Evolutionary conservation across 2,329 filamentous ascomycete species (phyloP).

Genomic region (Zalaria sp.): DNA sequence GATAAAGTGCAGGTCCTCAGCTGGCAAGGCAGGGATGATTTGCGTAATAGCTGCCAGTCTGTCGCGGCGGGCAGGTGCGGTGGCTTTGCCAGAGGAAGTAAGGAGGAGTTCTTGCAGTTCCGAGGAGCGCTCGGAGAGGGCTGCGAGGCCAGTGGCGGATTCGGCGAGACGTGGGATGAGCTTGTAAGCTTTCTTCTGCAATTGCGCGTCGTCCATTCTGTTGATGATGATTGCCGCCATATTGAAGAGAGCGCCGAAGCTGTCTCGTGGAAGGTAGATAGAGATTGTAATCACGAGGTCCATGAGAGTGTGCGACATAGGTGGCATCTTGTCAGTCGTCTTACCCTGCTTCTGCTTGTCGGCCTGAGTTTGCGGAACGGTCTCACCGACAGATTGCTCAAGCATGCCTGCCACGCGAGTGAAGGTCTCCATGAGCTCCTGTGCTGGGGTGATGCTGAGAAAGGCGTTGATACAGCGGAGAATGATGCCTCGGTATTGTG

Average conservation of each 20-base stretch:
- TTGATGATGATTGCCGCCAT: constrained; percentile 74
- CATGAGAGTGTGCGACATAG: constrained; percentile 88
- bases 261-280: constrained; percentile 76
- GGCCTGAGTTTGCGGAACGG: constrained; percentile 47
- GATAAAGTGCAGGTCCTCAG: constrained; percentile 77
- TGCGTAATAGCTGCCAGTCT: constrained; percentile 70
- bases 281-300: constrained; percentile 94
- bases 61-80: constrained; percentile 73
- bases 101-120: constrained; percentile 78
- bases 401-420: constrained; percentile 75
- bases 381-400: constrained; percentile 50
- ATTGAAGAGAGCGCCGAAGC: constrained; percentile 71
- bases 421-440: constrained; percentile 79
- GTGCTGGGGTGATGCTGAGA: constrained; percentile 51
- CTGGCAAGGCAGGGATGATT: constrained; percentile 65
- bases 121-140: constrained; percentile 57
- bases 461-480: constrained; percentile 91
- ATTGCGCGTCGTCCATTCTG: constrained; percentile 70
- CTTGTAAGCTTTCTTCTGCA: constrained; percentile 99
- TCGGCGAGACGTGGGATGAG: constrained; percentile 81
- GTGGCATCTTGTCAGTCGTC: constrained; percentile 60
- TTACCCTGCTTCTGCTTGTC: constrained; percentile 34
- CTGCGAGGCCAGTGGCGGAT: constrained; percentile 62
- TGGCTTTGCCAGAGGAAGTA: constrained; percentile 67
- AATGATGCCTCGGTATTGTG: constrained; percentile 80